Evolutionary conservation across 805 yeast genomes (phyloP), one percentile per base, ranked within the genome.

Genomic region (Candida ipomoeae): DNA sequence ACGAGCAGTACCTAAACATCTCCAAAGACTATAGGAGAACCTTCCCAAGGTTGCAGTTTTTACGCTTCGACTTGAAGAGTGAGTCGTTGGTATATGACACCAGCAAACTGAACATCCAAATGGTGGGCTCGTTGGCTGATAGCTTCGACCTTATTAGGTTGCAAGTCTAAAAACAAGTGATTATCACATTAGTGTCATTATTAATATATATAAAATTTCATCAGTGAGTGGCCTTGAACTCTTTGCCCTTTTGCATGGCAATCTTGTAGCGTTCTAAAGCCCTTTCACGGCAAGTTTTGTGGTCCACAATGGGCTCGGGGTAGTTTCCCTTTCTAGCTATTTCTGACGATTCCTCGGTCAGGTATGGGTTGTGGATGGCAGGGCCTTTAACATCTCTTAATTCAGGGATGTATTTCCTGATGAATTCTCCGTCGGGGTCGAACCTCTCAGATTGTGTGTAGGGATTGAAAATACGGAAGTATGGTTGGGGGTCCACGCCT

Each of bases 401-500:
- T 51, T 79, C 83, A 2, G 79, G 81, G 1, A 79, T 70, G 83
- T 83, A 79, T 44, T 65, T 58, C 36, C 69, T 67, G 47, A 80
- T 77, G 57, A 69, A 80, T 2, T 60, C 61, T 5, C 81, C 82
- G 7, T 73, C 62, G 1, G 73, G 73, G 51, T 79, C 84, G 53
- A 71, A 78, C 53, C 69, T 74, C 53, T 71, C 73, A 29, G 78
- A 72, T 54, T 81, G 84, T 2, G 74, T 56, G 54, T 68, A 71
- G 20, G 82, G 81, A 55, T 81, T 80, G 61, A 81, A 77, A 5
- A 79, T 74, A 20, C 84, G 67, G 59, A 79, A 80, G 66, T 76
- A 80, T 2, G 84, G 84, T 57, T 80, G 84, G 1, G 80, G 75
- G 56, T 78, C 81, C 14, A 77, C 72, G 1, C 83, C 83, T 1